A percentile compares a stretch with the other conserved stretches of the same genome.
Conservation (phyloP, 2,329 filamentous ascomycete genomes). For the Fusarium pseudoanthophilum region DNA sequence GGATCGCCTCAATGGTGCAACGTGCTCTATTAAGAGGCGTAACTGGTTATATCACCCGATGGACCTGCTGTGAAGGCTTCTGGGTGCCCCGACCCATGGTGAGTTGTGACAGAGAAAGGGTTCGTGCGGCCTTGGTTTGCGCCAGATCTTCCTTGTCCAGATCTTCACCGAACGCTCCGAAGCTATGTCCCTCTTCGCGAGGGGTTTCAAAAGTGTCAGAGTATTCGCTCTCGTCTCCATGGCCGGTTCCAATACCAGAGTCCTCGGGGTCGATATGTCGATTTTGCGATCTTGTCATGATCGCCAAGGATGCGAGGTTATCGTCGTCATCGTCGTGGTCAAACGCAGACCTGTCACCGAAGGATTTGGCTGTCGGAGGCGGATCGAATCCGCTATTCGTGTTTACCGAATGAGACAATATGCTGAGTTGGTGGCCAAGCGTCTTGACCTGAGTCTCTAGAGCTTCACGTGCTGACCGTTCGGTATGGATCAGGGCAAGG, state of each 20-base stretch:
- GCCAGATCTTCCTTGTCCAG: conserved; percentile 53
- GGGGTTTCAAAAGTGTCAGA: conserved; percentile 65
- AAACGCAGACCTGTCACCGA: conserved; percentile 54
- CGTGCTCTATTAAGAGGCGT: not conserved
- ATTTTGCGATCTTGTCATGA: conserved; percentile 26
- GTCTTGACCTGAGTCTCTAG: conserved; percentile 67
- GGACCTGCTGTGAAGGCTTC: conserved; percentile 36
- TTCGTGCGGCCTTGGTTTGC: conserved; percentile 67
- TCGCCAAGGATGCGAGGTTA: conserved; percentile 39
- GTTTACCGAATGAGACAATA: conserved; percentile 54
- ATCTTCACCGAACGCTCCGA: conserved; percentile 57
- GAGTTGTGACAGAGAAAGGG: conserved; percentile 71
- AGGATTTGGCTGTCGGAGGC: conserved; percentile 52
- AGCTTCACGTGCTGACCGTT: conserved; percentile 64
- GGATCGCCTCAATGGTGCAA: not conserved
- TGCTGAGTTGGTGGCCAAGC: conserved; percentile 61
- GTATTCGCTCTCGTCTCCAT: conserved; percentile 55
- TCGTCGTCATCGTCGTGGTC: conserved; percentile 57
- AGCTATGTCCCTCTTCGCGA: conserved; percentile 56
- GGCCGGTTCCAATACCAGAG: conserved; percentile 50
- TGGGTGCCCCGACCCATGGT: conserved; percentile 54
- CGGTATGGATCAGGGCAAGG: conserved; percentile 63
- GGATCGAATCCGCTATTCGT: conserved; percentile 42
- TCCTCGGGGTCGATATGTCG: conserved; percentile 48
- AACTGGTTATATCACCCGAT: conserved; percentile 40